Base-by-base conservation (phyloP, 352 stramenopile genomes). In the Globisporangium paddicum region DNA sequence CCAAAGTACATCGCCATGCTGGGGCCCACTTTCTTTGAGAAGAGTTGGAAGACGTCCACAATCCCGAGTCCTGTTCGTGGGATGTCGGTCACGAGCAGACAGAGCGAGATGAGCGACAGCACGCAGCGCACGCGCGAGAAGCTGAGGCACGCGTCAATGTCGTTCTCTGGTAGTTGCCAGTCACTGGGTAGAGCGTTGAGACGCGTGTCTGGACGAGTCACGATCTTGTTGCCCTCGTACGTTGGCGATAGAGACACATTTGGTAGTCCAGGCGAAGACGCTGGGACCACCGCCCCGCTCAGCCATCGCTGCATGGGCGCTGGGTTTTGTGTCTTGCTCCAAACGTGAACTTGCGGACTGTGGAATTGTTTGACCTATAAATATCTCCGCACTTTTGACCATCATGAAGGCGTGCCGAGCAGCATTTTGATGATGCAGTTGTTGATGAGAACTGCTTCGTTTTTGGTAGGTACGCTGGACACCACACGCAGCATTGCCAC, bases 11-110 rank as follows among this genome's bases (percentile, higher is more conserved):
- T 59, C 2, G 52, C 62, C 4, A 66, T 68, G 35, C 53, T 61
- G 1, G 75, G 75, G 25, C 68, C 68, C 5, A 67, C 60, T 7
- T 50, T 13, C 0, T 57, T 44, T 0, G 59, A 38, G 38, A 73
- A 79, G n/a, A 68, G 73, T 5, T 69, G 41, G 3, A 48, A 48
- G 11, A 78, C 25, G 19, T 54, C 62, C 25, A 32, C 25, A 5
- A 81, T 57, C 0, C 71, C 71, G 11, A 86, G 56, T 1, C 78
- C 75, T 0, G 75, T 76, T 10, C 78, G 73, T 7, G 73, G 75
- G 25, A 88, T 83, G 23, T 88, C 78, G 2, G 73, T 78, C 34
- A 70, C n/a, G 0, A 77, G 55, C 10, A 87, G 64, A 9, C 65
- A 25, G 21, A 87, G 23, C 11, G 62, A 67, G 5, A 86, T 26